phyloP scores from a whole-genome alignment of 768 basidiomycete genomes.

The Kwoniella sp. region DNA sequence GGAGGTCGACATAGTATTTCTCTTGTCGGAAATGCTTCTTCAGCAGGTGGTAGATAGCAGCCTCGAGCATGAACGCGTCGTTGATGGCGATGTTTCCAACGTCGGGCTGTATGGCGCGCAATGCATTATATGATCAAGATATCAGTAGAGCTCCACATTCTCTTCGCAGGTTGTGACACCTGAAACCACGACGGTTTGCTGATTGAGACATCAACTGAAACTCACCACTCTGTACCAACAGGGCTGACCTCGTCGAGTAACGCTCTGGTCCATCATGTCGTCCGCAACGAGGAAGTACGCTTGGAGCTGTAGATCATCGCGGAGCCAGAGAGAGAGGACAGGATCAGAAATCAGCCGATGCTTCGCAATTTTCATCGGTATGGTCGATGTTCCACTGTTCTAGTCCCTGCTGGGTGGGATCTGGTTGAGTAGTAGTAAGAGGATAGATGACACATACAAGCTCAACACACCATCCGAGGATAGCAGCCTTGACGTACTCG shows the following conservation, averaged over 20 bases:
- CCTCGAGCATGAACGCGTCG: slow-evolving; percentile 94
- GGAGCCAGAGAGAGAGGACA: background rate
- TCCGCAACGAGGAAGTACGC: slow-evolving; percentile 93
- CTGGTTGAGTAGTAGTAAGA: background rate
- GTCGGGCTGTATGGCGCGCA: slow-evolving; percentile 46
- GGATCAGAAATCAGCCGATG: background rate
- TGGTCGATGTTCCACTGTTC: no score
- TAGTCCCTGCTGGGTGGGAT: background rate
- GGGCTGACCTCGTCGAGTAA: slow-evolving; percentile 90
- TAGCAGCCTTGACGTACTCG: slow-evolving; percentile 84
- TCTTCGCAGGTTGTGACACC: no score
- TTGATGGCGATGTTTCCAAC: slow-evolving; percentile 90
- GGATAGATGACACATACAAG: slow-evolving; percentile 65
- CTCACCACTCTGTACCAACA: slow-evolving; percentile 81
- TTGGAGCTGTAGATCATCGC: no score
- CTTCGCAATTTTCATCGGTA: no score
- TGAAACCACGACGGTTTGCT: background rate
- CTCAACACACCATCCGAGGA: slow-evolving; percentile 95
- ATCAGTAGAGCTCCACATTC: background rate
- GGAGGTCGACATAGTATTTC: slow-evolving; percentile 79
- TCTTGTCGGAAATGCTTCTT: slow-evolving; percentile 81
- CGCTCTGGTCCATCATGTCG: slow-evolving; percentile 94
- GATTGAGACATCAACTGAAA: background rate
- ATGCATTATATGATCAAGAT: no score
- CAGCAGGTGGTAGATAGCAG: slow-evolving; percentile 86